These are phyloP conservation scores for Thuidium tamariscinum DNA, from an alignment of 225 moss, liverwort and hornwort genomes.

Conservation along the genomic window DNA sequence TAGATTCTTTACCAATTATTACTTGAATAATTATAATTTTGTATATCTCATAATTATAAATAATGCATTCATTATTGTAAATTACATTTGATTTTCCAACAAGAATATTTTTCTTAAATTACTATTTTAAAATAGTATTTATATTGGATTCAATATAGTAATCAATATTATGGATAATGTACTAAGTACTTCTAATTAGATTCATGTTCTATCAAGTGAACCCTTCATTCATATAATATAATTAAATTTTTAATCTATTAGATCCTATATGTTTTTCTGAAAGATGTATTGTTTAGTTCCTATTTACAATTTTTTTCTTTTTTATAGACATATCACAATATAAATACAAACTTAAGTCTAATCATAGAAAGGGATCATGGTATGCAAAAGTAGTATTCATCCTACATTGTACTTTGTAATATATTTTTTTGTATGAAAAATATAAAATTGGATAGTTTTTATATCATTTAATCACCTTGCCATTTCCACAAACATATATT, in stretches of 20 bases:
- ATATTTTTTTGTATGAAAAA: not conserved
- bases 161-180: not conserved
- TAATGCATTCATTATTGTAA: not conserved
- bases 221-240: not conserved
- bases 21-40: not conserved
- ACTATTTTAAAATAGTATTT: not conserved
- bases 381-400: not conserved
- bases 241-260: not conserved
- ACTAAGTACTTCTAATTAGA: no score
- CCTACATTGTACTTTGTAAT: not conserved
- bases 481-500: not conserved
- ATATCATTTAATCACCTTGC: fast-evolving
- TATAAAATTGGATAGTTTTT: not conserved
- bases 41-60: not conserved
- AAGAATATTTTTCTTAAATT: not conserved
- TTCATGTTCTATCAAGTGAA: not conserved
- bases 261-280: not conserved
- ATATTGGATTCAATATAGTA: not conserved
- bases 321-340: not conserved
- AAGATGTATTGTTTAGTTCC: not conserved
- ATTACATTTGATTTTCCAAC: not conserved
- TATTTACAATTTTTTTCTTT: not conserved
- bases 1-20: not conserved
- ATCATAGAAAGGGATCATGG: no score
- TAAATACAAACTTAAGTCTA: not conserved